These are phyloP conservation scores for Phytopythium helicoides DNA, from an alignment of 352 stramenopile genomes.

Conservation along the genomic window DNA sequence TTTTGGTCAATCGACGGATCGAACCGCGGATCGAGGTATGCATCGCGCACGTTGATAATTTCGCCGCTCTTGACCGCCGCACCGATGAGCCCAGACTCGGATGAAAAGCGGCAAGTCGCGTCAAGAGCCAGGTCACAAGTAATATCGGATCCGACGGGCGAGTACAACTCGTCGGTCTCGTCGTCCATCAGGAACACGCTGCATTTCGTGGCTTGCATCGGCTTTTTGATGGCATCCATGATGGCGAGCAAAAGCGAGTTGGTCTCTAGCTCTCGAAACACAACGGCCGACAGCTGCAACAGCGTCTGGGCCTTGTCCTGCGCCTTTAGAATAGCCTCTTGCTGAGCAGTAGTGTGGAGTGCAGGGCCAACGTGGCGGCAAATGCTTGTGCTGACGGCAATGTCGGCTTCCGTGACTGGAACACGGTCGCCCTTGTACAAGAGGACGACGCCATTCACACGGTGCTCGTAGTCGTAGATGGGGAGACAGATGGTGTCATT, in stretches of 20 bases:
- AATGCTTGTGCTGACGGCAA: conserved; percentile 51
- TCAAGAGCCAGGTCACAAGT: conserved; percentile 35
- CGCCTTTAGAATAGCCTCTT: conserved; percentile 51
- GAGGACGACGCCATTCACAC: conserved; percentile 61
- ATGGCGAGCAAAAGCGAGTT: conserved; percentile 51
- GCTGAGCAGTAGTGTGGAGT: conserved; percentile 54
- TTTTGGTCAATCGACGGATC: conserved; percentile 49
- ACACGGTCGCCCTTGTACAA: conserved; percentile 37
- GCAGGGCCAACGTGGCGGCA: conserved; percentile 53
- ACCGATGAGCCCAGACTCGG: conserved; percentile 41
- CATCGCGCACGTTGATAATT: conserved; percentile 76
- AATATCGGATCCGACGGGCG: conserved; percentile 43
- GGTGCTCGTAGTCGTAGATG: conserved; percentile 35
- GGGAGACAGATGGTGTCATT: conserved; percentile 50
- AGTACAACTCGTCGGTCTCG: conserved; percentile 54
- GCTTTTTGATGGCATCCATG: conserved; percentile 49
- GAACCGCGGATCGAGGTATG: conserved; percentile 63
- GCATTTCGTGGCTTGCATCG: conserved; percentile 50
- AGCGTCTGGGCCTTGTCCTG: conserved; percentile 67
- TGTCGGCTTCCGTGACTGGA: conserved; percentile 47
- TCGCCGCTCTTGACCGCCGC: conserved; percentile 63
- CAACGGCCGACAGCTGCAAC: conserved; percentile 56
- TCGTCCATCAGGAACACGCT: conserved; percentile 70
- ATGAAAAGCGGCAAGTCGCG: conserved; percentile 45
- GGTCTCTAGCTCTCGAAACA: conserved; percentile 67